Conservation (phyloP, 257 asterid genomes). For the Solanum paucissectum region DNA sequence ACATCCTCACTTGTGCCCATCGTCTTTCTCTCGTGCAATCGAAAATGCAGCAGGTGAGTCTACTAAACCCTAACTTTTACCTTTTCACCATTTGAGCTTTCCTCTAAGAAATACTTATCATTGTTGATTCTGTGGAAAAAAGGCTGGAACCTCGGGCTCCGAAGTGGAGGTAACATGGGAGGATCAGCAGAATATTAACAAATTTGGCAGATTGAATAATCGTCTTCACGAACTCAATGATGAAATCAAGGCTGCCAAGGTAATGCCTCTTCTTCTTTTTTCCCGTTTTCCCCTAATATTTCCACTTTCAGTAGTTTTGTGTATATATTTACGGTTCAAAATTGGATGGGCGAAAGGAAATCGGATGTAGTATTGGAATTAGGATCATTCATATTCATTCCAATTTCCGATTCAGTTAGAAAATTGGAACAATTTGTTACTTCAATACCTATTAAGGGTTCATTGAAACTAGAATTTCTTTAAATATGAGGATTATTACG, state of each 20-base stretch:
- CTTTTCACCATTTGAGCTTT: neutral
- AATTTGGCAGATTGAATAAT: conserved; percentile 78
- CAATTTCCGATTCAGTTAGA: neutral
- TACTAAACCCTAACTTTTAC: neutral
- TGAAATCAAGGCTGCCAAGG: conserved; percentile 86
- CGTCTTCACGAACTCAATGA: conserved; percentile 88
- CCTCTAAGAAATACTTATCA: neutral
- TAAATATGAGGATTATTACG: neutral
- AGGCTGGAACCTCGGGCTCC: conserved; percentile 70
- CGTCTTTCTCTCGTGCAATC: neutral
- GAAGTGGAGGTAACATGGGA: conserved; percentile 89
- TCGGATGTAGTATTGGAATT: neutral
- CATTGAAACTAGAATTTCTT: neutral
- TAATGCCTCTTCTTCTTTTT: neutral
- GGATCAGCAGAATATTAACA: conserved; percentile 93
- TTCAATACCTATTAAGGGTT: neutral
- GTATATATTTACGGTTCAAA: neutral
- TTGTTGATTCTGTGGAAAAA: neutral
- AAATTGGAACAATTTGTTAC: neutral
- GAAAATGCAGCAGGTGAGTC: conserved; percentile 12
- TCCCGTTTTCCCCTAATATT: neutral
- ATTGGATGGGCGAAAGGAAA: neutral
- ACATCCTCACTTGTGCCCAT: neutral
- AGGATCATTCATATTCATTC: neutral
- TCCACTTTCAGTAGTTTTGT: neutral